Base-by-base conservation (phyloP, 202 grass and related monocot genomes). In the Carex arenaria region DNA sequence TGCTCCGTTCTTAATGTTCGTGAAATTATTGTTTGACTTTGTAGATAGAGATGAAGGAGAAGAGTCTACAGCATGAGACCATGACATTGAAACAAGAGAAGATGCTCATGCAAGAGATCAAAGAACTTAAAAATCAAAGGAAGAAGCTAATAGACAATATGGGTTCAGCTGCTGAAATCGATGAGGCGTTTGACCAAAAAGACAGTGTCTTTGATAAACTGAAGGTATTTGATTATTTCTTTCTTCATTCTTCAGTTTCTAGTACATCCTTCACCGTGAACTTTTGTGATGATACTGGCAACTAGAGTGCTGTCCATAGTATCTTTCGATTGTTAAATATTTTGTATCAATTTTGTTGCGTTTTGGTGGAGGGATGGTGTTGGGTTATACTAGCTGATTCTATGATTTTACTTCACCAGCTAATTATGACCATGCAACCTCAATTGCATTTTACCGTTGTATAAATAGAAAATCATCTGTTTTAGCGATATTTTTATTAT, bases 11-110 rank as follows among this genome's bases (percentile, higher is more conserved):
- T 57, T 19, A 66, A 51, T 47, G 43, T 81, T 62, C 18, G 5
- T 66, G 38, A 49, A 57, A 65, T 64, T 61, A 54, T 71, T 85
- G 22, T 63, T 60, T 36, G 64, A 51, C 34, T 79, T 47, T 85
- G 80, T 92, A 99, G 96, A 96, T 99, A 85, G 81, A 63, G 14
- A 77, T 40, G 38, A 96, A 96, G 88, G 85, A 99, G 69, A 91
- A 60, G 60, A 92, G 43, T 26, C 85, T 94, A 85, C 88, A 90
- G 77, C 96, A 99, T 89, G 88, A 88, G 68, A 96, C 93, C 42
- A 96, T 95, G 85, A 72, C 89, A 83, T 67, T 99, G 49, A 90
- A 87, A 82, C 83, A 92, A 85, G 96, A 99, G 84, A 99, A 99
- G 18, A 20, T 76, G 79, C 85, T 90, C 52, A 77, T 99, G 70